Evolutionary conservation across 495 filamentous ascomycete species (phyloP).

Genomic region (Annulohypoxylon moriforme): DNA sequence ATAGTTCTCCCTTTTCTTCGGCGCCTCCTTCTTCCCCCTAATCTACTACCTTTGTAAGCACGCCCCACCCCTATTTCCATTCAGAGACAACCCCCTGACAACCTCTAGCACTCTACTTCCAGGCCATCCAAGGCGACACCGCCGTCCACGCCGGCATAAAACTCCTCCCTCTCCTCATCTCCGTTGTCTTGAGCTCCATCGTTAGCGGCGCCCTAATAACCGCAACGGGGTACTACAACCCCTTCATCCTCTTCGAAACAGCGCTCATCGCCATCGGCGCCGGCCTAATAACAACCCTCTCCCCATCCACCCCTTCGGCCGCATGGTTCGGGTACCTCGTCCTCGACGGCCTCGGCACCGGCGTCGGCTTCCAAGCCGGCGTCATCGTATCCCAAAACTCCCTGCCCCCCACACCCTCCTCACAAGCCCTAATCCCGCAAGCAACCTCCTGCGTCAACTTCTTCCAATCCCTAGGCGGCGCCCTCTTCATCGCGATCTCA

Average conservation of each 20-base stretch:
- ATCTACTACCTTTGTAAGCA: conserved; percentile 74
- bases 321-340: conserved; percentile 68
- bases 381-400: conserved; percentile 66
- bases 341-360: conserved; percentile 59
- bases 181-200: conserved; percentile 67
- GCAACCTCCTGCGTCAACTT: conserved; percentile 75
- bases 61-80: background rate
- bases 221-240: conserved; percentile 64
- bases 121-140: conserved; percentile 78
- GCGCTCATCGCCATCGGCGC: conserved; percentile 60
- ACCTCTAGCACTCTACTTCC: conserved; percentile 79
- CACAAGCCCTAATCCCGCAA: conserved; percentile 66
- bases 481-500: conserved; percentile 75
- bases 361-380: conserved; percentile 56
- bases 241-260: conserved; percentile 58
- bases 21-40: conserved; percentile 73
- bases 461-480: conserved; percentile 73
- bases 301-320: conserved; percentile 54
- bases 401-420: conserved; percentile 47
- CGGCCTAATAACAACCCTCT: conserved; percentile 63
- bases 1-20: conserved; percentile 68
- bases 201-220: conserved; percentile 56
- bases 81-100: background rate
- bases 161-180: conserved; percentile 79
- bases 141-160: conserved; percentile 82